Conservation (phyloP, 257 asterid species). For the Solanum ossicruentum region DNA sequence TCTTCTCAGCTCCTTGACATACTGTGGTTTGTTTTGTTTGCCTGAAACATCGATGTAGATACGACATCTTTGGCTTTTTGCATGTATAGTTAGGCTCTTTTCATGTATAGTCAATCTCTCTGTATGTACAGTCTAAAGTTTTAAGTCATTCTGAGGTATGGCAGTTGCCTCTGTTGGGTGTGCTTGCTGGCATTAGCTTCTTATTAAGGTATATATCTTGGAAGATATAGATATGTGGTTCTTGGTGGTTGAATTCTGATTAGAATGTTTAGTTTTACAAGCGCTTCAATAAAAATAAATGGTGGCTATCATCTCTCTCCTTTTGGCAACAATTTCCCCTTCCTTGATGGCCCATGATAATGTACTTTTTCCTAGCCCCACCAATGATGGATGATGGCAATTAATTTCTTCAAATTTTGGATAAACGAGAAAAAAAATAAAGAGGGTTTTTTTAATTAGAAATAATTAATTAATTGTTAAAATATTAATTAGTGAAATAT, state of each 20-base stretch:
- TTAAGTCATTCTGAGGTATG: not conserved
- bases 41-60: not conserved
- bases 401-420: not conserved
- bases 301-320: no score
- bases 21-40: not conserved
- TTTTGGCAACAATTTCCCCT: not conserved
- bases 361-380: conserved; percentile 1
- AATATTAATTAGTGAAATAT: no score
- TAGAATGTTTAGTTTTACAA: not conserved
- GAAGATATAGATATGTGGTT: not conserved
- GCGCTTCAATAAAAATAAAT: not conserved
- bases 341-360: not conserved
- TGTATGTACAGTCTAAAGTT: not conserved
- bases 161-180: not conserved
- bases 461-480: no score
- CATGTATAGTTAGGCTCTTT: not conserved
- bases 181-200: not conserved
- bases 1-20: conserved; percentile 18
- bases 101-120: not conserved
- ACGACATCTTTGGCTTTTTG: not conserved
- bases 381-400: conserved; percentile 8
- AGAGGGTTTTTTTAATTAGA: no score
- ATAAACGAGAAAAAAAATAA: no score
- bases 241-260: not conserved
- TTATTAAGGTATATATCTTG: not conserved